phyloP scores from a whole-genome alignment of 2,329 filamentous ascomycete genomes.

The Epicoccum sorghinum region DNA sequence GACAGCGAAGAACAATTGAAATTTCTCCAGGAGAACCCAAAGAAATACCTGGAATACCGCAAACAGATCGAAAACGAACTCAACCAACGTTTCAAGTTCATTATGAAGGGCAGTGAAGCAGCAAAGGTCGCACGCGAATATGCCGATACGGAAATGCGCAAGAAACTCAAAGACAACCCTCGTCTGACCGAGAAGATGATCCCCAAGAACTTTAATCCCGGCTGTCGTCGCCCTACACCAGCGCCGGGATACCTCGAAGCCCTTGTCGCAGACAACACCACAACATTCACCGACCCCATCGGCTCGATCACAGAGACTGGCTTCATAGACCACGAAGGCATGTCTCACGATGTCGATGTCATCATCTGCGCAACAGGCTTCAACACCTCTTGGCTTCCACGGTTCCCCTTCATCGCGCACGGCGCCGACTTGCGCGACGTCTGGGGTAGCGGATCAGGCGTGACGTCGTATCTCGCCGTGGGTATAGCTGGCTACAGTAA shows the following conservation, averaged over 20 bases:
- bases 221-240: slow-evolving; percentile 33
- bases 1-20: slow-evolving; percentile 50
- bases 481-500: slow-evolving; percentile 53
- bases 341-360: slow-evolving; percentile 45
- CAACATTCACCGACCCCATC: slow-evolving; percentile 29
- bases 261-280: slow-evolving; percentile 23
- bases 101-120: slow-evolving; percentile 57
- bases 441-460: slow-evolving; percentile 44
- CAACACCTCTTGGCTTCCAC: slow-evolving; percentile 40
- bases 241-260: slow-evolving; percentile 33
- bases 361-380: slow-evolving; percentile 53
- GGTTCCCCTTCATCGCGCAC: slow-evolving; percentile 35
- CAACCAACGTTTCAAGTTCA: slow-evolving; percentile 61
- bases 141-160: slow-evolving; percentile 49
- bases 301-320: slow-evolving; percentile 26
- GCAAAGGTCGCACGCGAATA: slow-evolving; percentile 52
- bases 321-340: slow-evolving; percentile 29
- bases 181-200: slow-evolving; percentile 53
- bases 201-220: slow-evolving; percentile 47
- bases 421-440: slow-evolving; percentile 42
- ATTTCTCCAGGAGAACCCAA: slow-evolving; percentile 49
- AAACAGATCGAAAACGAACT: slow-evolving; percentile 58
- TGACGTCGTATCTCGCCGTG: slow-evolving; percentile 51
- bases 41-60: slow-evolving; percentile 55
- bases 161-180: slow-evolving; percentile 48